phyloP scores from a whole-genome alignment of 148 eudicot species.

The Rhododendron mucronatum region DNA sequence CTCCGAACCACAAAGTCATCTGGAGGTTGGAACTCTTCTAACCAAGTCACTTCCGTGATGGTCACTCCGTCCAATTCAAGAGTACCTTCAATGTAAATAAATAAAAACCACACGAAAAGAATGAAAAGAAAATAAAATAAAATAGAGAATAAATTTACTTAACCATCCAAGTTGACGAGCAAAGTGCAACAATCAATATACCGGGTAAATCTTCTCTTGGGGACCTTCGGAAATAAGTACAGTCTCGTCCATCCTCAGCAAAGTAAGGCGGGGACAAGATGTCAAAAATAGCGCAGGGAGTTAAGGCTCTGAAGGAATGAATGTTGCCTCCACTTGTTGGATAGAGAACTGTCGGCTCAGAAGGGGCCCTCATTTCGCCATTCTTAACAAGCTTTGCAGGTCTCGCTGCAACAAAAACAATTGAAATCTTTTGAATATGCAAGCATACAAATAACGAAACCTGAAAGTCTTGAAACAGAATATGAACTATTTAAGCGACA shows the following conservation, averaged over 20 bases:
- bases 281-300: conserved; percentile 93
- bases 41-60: conserved; percentile 37
- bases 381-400: conserved; percentile 75
- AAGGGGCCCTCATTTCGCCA: conserved; percentile 86
- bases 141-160: too few species aligned
- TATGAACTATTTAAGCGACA: not conserved
- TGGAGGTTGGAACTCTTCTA: conserved; percentile 44
- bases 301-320: conserved; percentile 82
- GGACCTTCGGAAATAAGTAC: conserved; percentile 55
- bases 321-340: conserved; percentile 89
- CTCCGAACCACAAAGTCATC: conserved; percentile 43
- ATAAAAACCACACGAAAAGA: not conserved
- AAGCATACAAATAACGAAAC: not conserved
- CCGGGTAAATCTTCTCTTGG: conserved; percentile 44
- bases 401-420: conserved; percentile 40
- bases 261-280: conserved; percentile 91
- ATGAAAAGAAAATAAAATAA: not conserved
- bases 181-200: conserved; percentile 11
- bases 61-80: conserved; percentile 35
- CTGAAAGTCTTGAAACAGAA: not conserved
- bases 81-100: conserved; percentile 16
- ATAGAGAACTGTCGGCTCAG: conserved; percentile 69
- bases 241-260: conserved; percentile 86
- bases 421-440: not conserved
- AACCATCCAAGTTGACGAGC: not conserved